phyloP scores from a whole-genome alignment of 345 rosid genomes.

The Pugionium cornutum region DNA sequence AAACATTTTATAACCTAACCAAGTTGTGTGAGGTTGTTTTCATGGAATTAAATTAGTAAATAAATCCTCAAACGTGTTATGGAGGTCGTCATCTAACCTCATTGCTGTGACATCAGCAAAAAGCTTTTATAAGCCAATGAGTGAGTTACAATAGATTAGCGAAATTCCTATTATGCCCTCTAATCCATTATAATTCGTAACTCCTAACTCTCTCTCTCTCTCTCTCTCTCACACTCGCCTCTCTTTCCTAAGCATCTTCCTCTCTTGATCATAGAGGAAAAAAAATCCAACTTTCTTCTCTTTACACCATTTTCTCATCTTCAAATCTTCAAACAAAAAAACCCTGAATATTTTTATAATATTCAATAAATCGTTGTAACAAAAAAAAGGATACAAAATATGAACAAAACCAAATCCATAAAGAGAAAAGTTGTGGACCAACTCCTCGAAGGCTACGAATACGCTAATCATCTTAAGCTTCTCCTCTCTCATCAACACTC shows the following conservation, averaged over 20 bases:
- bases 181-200: neutral
- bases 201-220: constrained; percentile 13
- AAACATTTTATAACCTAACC: constrained; percentile 22
- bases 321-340: constrained; percentile 10
- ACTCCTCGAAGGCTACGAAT: constrained; percentile 53
- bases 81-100: constrained; percentile 16
- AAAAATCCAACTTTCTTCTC: neutral
- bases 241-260: constrained; percentile 25
- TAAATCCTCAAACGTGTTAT: constrained; percentile 25
- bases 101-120: constrained; percentile 1
- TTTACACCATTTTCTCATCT: constrained; percentile 11
- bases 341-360: neutral
- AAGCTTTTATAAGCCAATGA: constrained; percentile 22
- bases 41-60: constrained; percentile 16
- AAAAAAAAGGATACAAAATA: constrained; percentile 34
- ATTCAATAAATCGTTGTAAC: neutral
- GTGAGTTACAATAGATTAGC: neutral
- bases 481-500: constrained; percentile 41
- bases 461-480: constrained; percentile 51
- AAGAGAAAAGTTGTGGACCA: constrained; percentile 41
- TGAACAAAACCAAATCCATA: constrained; percentile 21
- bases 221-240: neutral
- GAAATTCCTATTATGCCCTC: constrained; percentile 28
- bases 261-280: neutral
- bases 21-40: constrained; percentile 27